Evolutionary conservation across 2,329 filamentous ascomycete species (phyloP).

Genomic region (Trichoderma sp.): DNA sequence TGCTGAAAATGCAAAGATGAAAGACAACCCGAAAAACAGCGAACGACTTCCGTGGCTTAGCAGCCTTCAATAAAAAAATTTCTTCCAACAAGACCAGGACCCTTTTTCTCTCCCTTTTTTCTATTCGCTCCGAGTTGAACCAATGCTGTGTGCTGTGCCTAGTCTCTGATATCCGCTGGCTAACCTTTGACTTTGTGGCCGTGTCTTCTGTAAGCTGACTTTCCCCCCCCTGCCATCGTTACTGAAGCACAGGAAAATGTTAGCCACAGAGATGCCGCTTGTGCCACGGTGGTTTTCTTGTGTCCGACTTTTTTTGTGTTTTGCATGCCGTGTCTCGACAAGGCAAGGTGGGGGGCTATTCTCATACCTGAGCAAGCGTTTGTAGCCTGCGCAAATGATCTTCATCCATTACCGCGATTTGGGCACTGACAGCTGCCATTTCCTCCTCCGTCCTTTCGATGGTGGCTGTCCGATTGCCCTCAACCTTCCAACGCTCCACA

Average conservation of each 20-base stretch:
- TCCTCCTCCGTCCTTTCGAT: constrained; percentile 70
- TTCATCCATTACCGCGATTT: constrained; percentile 52
- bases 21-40: constrained; percentile 11
- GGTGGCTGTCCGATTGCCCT: constrained; percentile 70
- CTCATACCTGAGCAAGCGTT: constrained; percentile 35
- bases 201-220: constrained; percentile 24
- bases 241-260: constrained; percentile 22
- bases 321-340: not conserved
- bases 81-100: constrained; percentile 8
- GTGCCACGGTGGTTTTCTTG: constrained; percentile 2
- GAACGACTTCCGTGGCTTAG: constrained; percentile 16
- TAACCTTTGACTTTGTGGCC: constrained; percentile 19
- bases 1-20: constrained; percentile 17
- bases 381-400: constrained; percentile 39
- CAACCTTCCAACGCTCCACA: constrained; percentile 72
- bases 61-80: constrained; percentile 5
- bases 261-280: constrained; percentile 22
- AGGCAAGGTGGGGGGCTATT: not conserved
- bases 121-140: constrained; percentile 17
- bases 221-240: constrained; percentile 11
- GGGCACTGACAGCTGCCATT: constrained; percentile 62
- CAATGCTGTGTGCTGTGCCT: constrained; percentile 15
- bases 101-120: constrained; percentile 1
- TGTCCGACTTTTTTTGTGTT: not conserved
- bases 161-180: constrained; percentile 17